Base-by-base conservation (phyloP, 805 yeast genomes). In the Wickerhamomyces strasburgensis region DNA sequence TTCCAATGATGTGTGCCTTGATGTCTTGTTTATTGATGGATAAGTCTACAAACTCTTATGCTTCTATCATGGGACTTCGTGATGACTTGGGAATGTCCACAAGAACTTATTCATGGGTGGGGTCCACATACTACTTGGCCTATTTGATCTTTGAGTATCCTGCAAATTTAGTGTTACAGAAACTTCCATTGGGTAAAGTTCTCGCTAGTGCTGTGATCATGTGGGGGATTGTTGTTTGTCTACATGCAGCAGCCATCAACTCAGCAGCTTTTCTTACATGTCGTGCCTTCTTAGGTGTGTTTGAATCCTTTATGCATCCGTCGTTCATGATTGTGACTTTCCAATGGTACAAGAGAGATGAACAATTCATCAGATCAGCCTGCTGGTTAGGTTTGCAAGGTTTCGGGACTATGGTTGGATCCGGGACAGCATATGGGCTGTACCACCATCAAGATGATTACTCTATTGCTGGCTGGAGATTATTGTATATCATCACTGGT, bases 51-150 rank as follows among this genome's bases (percentile, higher is more conserved):
- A 40, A 34, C 21, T 35, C 39, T 32, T 62, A 67, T 31, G 75
- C 79, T 2, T 67, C 79, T 6, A 68, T 76, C 25, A 63, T 70
- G 68, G 80, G 76, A 32, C 58, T 70, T 32, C 57, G 62, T 41
- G 56, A 50, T 8, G 80, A 67, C 41, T 56, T 66, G 45, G 58
- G 60, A 39, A 73, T 75, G 75, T 45, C 47, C 37, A 72, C 68
- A 25, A 54, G 44, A 19, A 53, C 64, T 48, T 69, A 73, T 51
- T 54, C 73, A 33, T 73, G 82, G 78, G 60, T 70, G 13, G 75
- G 81, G 5, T 67, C 80, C 1, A 66, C 75, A 6, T 78, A 76
- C 44, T 78, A 77, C 50, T 54, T 82, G 29, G 88, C 86, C 2
- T 82, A 80, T 51, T 54, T 81, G 36, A 61, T 62, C 3, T 78